Conservation (phyloP, 2,329 filamentous ascomycete genomes). For the Xylariales sp. region DNA sequence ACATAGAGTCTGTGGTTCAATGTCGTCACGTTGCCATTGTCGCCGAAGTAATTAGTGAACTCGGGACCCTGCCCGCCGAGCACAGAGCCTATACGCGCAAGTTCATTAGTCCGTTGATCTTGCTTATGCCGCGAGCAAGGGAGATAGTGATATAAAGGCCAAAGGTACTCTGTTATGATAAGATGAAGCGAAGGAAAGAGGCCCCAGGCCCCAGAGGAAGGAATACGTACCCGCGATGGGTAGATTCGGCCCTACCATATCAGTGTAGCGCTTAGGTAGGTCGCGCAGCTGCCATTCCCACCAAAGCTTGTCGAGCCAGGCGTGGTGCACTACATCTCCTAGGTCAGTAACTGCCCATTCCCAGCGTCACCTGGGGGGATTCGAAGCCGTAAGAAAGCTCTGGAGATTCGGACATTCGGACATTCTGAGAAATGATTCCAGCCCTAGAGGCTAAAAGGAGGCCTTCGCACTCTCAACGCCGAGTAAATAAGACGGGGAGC, state of each 20-base stretch:
- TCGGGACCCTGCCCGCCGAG: slow-evolving; percentile 26
- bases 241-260: slow-evolving; percentile 43
- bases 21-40: slow-evolving; percentile 30
- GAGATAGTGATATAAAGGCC: not conserved
- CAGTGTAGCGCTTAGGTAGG: slow-evolving; percentile 40
- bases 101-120: not conserved
- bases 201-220: not conserved
- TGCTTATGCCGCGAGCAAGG: not conserved
- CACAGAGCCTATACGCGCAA: slow-evolving; percentile 13
- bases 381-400: too few species aligned
- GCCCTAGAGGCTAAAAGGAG: not conserved
- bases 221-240: slow-evolving; percentile 26
- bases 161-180: not conserved
- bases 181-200: not conserved
- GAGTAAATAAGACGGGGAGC: not conserved
- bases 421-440: not conserved
- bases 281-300: slow-evolving; percentile 48
- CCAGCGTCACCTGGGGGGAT: too few species aligned
- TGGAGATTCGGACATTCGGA: too few species aligned
- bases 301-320: slow-evolving; percentile 48
- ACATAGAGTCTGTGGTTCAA: slow-evolving; percentile 27
- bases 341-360: not conserved
- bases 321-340: slow-evolving; percentile 43
- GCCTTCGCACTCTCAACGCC: not conserved
- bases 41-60: slow-evolving; percentile 36